Evolutionary conservation across 495 filamentous ascomycete species (phyloP).

Genomic region (Aeminium ludgeri): DNA sequence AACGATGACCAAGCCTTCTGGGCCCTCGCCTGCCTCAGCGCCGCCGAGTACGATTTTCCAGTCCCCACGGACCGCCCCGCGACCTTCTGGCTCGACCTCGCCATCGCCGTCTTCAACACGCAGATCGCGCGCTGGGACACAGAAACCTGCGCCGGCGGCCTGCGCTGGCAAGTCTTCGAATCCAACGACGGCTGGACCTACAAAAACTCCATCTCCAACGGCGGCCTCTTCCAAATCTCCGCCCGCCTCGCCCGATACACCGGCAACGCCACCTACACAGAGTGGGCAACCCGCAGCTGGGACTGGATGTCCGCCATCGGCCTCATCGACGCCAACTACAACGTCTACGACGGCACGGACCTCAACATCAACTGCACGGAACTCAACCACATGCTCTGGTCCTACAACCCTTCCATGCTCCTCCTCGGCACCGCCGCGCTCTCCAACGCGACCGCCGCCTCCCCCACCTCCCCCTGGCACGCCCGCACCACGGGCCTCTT

Average conservation of each 20-base stretch:
- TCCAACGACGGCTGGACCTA: conserved; percentile 39
- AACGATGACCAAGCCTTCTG: conserved; percentile 44
- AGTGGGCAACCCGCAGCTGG: conserved; percentile 24
- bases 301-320: conserved; percentile 23
- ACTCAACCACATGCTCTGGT: conserved; percentile 35
- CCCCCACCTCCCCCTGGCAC: conserved; percentile 18
- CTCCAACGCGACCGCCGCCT: conserved; percentile 46
- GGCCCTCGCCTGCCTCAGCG: conserved; percentile 55
- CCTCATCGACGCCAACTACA: conserved; percentile 20
- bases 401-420: conserved; percentile 46
- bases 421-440: conserved; percentile 51
- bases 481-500: conserved; percentile 19
- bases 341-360: conserved; percentile 25
- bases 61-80: conserved; percentile 33
- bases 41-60: conserved; percentile 57
- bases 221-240: conserved; percentile 49
- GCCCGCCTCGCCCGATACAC: conserved; percentile 53
- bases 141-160: conserved; percentile 32
- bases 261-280: conserved; percentile 40
- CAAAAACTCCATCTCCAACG: conserved; percentile 58
- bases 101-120: conserved; percentile 25
- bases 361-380: conserved; percentile 20
- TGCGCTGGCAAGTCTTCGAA: conserved; percentile 40
- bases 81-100: conserved; percentile 46
- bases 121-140: conserved; percentile 32